Conservation (phyloP, 192 early-diverging fungal genomes). For the Phlyctochytrium arcticum region DNA sequence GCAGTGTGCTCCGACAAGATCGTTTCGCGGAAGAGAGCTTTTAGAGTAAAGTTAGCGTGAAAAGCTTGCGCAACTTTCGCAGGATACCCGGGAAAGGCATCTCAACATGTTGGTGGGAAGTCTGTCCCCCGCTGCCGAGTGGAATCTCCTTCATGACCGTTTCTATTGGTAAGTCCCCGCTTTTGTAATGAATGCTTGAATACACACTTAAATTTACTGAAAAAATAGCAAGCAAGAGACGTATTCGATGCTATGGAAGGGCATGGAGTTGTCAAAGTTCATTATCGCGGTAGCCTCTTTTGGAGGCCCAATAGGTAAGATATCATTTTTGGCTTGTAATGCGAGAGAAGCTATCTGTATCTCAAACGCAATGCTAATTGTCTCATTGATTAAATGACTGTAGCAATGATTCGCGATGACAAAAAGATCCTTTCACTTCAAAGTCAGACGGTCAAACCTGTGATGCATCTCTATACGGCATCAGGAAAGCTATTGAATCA, state of each 20-base stretch:
- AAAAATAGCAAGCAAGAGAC: conserved; percentile 69
- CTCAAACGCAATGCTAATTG: no score
- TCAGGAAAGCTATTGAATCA: conserved; percentile 80
- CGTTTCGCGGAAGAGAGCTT: no score
- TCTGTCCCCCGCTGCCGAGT: conserved; percentile 17
- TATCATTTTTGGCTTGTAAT: background rate
- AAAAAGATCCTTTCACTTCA: conserved; percentile 73
- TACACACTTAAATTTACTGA: no score
- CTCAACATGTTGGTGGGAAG: background rate
- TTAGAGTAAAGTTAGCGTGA: no score
- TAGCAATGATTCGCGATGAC: conserved; percentile 92
- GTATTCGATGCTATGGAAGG: conserved; percentile 86
- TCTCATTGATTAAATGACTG: background rate
- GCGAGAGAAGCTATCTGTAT: no score
- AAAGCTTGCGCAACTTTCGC: no score
- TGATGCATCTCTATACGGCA: conserved; percentile 80
- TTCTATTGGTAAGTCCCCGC: conserved; percentile 35
- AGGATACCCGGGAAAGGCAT: no score
- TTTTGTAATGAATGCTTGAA: no score
- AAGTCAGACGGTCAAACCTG: conserved; percentile 69
- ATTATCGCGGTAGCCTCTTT: conserved; percentile 80
- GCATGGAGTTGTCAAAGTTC: conserved; percentile 79
- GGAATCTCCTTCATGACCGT: conserved; percentile 35
- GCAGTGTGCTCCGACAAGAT: no score
- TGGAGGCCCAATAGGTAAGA: conserved; percentile 87